Evolutionary conservation across 257 asterid species (phyloP).

Genomic region (Paraleonurus japonicus): DNA sequence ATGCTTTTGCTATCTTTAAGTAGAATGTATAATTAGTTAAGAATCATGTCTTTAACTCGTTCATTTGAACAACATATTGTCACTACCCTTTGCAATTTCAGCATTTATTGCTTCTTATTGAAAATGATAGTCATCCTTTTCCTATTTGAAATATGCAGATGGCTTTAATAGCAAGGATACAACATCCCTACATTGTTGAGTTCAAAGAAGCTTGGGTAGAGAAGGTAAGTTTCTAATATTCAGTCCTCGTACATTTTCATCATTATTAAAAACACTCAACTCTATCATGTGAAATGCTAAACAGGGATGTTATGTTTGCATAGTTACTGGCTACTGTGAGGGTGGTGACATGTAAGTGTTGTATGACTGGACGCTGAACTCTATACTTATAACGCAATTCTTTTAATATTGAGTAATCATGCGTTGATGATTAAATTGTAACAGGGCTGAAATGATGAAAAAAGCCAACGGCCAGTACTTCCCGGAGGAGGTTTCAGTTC

Average conservation of each 20-base stretch:
- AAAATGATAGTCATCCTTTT: conserved; percentile 9
- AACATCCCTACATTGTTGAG: conserved; percentile 91
- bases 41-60: background rate
- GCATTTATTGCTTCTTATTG: no score
- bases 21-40: background rate
- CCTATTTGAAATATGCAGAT: conserved; percentile 53
- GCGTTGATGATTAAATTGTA: conserved; percentile 26
- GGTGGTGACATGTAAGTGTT: conserved; percentile 97
- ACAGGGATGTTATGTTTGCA: conserved; percentile 99
- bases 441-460: conserved; percentile 97
- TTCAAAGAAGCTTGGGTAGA: conserved; percentile 99
- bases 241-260: background rate
- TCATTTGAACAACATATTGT: background rate
- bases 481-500: conserved; percentile 83
- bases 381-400: background rate
- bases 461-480: conserved; percentile 82
- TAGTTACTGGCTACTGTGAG: conserved; percentile 96
- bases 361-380: background rate
- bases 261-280: background rate
- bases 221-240: conserved; percentile 54
- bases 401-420: background rate
- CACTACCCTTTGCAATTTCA: conserved; percentile 2
- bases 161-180: conserved; percentile 92
- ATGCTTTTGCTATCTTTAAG: background rate
- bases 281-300: no score